Conservation (phyloP, 306 rosid species). For the Hippophae gyantsensis region DNA sequence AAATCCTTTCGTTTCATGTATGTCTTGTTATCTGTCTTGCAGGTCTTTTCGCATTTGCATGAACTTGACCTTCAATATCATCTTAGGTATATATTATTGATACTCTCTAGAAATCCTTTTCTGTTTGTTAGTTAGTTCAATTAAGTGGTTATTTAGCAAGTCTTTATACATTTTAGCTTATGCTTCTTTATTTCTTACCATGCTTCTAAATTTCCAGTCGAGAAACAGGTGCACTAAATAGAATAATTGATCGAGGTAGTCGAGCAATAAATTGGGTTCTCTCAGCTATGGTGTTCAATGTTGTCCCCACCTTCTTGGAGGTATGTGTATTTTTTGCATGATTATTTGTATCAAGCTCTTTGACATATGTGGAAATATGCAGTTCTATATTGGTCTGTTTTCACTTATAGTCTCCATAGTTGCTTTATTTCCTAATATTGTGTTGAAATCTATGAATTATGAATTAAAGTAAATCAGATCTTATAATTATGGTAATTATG, state of each 20-base stretch:
- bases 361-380: slow-evolving; percentile 6
- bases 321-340: slow-evolving; percentile 32
- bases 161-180: slow-evolving; percentile 1
- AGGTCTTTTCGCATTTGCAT: slow-evolving; percentile 94
- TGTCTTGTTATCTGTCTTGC: slow-evolving; percentile 13
- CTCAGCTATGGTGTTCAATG: slow-evolving; percentile 91
- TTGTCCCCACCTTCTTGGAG: slow-evolving; percentile 93
- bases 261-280: slow-evolving; percentile 94
- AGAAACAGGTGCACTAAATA: slow-evolving; percentile 88
- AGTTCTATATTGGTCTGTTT: too few relatives aligned
- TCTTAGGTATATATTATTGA: slow-evolving; percentile 52
- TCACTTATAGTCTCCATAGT: too few relatives aligned
- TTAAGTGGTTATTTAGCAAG: not conserved
- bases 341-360: slow-evolving; percentile 13
- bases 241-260: slow-evolving; percentile 97
- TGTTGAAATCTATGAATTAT: too few relatives aligned
- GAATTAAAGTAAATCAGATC: too few relatives aligned
- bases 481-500: too few relatives aligned
- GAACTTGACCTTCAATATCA: slow-evolving; percentile 95
- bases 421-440: too few relatives aligned
- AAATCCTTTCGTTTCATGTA: too few relatives aligned
- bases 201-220: slow-evolving; percentile 46
- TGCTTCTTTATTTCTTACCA: slow-evolving; percentile 7
- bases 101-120: not conserved
- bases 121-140: not conserved